Base-by-base conservation (phyloP, 768 basidiomycete genomes). In the Podaxis sp. region DNA sequence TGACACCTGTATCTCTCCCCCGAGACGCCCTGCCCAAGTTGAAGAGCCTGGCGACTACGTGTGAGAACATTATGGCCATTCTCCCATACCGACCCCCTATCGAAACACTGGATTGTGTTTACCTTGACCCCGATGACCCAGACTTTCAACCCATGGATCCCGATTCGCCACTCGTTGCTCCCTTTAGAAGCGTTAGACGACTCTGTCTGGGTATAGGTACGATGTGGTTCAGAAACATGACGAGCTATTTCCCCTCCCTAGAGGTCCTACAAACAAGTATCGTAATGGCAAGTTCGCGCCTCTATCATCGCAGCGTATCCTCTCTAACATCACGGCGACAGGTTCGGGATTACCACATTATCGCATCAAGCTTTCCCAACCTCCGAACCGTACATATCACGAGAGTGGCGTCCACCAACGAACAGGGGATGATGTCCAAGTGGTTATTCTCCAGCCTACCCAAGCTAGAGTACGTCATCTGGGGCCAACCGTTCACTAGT, bases 171-270 rank as follows among this genome's bases (percentile, higher is more conserved):
- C 28, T 48, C 17, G 30, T 19, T 24, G n/a, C n/a, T 44, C 57
- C 57, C 3, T 59, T 59, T 46, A 30, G 17, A 12, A 33, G 8
- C 8, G 12, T 59, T 19, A 48, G 17, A 2, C 57, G 33, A 8
- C 28, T 59, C 28, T 59, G 57, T 36, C 44, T 59, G 28, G 46
- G 57, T 9, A 48, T 59, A 24, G 17, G 26, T 3, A 30, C 46
- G 7, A 46, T 59, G 44, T 59, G 57, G 57, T 59, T 49, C 2
- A 30, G 57, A n/a, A 59, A 59, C 12, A 48, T 59, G 57, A 28
- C n/a, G n/a, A 5, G 2, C 3, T 51, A 59, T 36, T 44, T 59
- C n/a, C 46, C 57, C 44, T 59, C 57, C 30, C 44, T 59, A 17
- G 4, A 48, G 8, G 57, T 59, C 11, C 46, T 59, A 17, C 57